Conservation (phyloP, 2,329 filamentous ascomycete genomes). For the Diaporthe citri region DNA sequence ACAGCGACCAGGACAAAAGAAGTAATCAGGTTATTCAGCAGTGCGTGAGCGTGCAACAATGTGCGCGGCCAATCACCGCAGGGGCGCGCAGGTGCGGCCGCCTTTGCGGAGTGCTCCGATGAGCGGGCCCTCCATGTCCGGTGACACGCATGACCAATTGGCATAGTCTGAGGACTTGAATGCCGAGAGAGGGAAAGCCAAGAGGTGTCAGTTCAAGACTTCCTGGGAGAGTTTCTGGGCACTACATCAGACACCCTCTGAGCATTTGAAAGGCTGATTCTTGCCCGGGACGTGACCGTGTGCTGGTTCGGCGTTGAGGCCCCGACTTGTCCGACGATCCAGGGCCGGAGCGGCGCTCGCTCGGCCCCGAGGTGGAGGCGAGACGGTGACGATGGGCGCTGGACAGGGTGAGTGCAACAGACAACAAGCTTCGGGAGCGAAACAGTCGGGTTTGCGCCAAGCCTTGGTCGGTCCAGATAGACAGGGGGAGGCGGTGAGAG, state of each 20-base stretch:
- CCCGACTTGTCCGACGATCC: background rate
- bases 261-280: background rate
- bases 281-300: background rate
- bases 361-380: constrained; percentile 19
- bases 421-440: constrained; percentile 17
- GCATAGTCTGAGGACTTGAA: background rate
- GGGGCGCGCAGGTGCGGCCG: constrained; percentile 27
- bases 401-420: background rate
- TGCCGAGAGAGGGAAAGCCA: background rate
- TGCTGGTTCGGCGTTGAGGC: background rate
- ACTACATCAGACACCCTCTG: background rate
- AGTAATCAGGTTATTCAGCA: constrained; percentile 36
- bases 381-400: background rate
- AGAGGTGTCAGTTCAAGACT: background rate
- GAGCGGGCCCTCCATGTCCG: constrained; percentile 3
- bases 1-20: constrained; percentile 34
- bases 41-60: constrained; percentile 29
- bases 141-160: background rate
- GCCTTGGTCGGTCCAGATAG: background rate
- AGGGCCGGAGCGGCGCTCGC: background rate
- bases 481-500: constrained; percentile 25
- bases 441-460: constrained; percentile 7
- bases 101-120: constrained; percentile 1
- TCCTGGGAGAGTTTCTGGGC: background rate
- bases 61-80: constrained; percentile 27